phyloP scores from a whole-genome alignment of 306 rosid genomes.

The Prunus mongolica region DNA sequence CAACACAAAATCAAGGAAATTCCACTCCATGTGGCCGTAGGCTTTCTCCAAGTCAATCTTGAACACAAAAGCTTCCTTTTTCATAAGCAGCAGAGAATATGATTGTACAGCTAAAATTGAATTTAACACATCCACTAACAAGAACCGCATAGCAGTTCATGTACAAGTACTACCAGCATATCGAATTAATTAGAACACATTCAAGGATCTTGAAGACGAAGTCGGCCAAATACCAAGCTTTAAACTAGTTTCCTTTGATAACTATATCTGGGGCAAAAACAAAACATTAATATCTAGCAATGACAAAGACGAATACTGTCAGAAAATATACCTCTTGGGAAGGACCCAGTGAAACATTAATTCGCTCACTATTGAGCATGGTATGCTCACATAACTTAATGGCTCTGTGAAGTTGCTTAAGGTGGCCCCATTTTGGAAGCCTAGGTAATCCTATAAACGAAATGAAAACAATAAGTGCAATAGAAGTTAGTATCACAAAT shows the following conservation, averaged over 20 bases:
- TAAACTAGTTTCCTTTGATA: not conserved
- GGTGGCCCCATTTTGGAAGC: constrained; percentile 96
- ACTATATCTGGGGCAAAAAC: not conserved
- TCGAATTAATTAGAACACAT: not conserved
- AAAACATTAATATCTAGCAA: not conserved
- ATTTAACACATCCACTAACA: not conserved
- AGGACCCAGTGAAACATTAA: constrained; percentile 61
- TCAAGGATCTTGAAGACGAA: not conserved
- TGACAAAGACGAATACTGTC: not conserved
- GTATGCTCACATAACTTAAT: constrained; percentile 72
- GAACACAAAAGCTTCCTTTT: too few relatives aligned
- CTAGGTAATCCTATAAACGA: constrained; percentile 67
- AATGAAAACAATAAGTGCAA: not conserved
- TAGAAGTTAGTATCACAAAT: not conserved
- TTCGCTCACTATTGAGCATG: constrained; percentile 56
- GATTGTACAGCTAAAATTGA: not conserved
- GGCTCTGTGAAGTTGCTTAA: constrained; percentile 82
- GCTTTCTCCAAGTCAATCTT: too few relatives aligned
- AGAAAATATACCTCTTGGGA: constrained; percentile 63
- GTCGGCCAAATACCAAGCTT: not conserved
- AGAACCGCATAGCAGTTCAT: not conserved
- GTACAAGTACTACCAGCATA: not conserved
- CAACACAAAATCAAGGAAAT: too few relatives aligned
- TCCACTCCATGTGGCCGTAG: too few relatives aligned
- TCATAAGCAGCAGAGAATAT: constrained; percentile 4